Percentiles rank a stretch among this genome's conserved stretches.
Conservation (phyloP, 2,329 filamentous ascomycete genomes). For the Fusarium sp. region DNA sequence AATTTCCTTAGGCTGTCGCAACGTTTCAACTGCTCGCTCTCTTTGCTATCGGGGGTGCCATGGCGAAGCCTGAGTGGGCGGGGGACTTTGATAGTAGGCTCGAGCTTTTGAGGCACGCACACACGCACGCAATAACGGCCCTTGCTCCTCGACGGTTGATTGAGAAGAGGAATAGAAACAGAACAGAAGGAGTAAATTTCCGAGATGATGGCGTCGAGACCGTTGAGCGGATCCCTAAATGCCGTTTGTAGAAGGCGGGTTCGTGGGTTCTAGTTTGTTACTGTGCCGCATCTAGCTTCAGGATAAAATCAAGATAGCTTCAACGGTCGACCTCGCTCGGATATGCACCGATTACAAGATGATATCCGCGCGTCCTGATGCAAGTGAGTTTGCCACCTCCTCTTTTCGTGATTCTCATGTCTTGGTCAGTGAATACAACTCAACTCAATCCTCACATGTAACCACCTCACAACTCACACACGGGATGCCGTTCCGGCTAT, state of each 20-base stretch:
- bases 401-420: conserved; percentile 18
- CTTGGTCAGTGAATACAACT: not conserved
- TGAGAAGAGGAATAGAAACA: not conserved
- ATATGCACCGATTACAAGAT: not conserved
- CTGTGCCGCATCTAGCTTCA: conserved; percentile 17
- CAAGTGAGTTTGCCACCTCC: conserved; percentile 18
- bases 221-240: not conserved
- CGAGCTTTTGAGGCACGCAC: conserved; percentile 1
- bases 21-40: conserved; percentile 20
- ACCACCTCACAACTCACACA: not conserved
- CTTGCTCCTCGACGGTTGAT: not conserved
- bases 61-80: conserved; percentile 6
- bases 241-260: not conserved
- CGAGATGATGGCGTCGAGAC: not conserved
- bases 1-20: conserved; percentile 7
- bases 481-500: not conserved
- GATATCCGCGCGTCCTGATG: not conserved
- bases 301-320: conserved; percentile 23
- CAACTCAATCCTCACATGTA: not conserved
- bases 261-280: not conserved
- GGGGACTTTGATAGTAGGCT: not conserved
- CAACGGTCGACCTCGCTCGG: not conserved
- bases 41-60: not conserved
- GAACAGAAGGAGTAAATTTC: not conserved
- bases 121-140: not conserved